A percentile compares a stretch with the other conserved stretches of the same genome.
Conservation (phyloP, 2,329 filamentous ascomycete genomes). For the Dactylonectria macrodidyma region DNA sequence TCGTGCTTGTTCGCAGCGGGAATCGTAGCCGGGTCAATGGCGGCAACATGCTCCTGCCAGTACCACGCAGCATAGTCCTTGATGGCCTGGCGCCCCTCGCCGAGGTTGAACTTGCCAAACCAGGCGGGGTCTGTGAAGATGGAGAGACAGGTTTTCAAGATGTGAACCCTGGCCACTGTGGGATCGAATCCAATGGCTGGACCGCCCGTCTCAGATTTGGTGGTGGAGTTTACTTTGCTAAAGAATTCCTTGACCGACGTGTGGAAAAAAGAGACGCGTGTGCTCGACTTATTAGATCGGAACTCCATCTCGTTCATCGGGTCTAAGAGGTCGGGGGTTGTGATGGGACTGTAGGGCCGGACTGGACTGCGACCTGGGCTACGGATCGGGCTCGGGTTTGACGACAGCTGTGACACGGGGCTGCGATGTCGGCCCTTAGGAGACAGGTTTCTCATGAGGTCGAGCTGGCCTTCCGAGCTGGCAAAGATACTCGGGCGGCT, state of each 20-base stretch:
- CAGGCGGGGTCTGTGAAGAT: slow-evolving; percentile 55
- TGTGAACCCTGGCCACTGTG: slow-evolving; percentile 52
- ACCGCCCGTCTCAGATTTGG: slow-evolving; percentile 25
- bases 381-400: slow-evolving; percentile 28
- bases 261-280: slow-evolving; percentile 58
- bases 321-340: slow-evolving; percentile 51
- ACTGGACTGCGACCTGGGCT: slow-evolving; percentile 32
- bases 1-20: slow-evolving; percentile 49
- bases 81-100: slow-evolving; percentile 48
- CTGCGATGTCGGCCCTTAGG: slow-evolving; percentile 29
- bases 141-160: slow-evolving; percentile 56
- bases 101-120: slow-evolving; percentile 49
- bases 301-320: slow-evolving; percentile 55
- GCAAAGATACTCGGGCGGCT: slow-evolving; percentile 29
- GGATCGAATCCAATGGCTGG: slow-evolving; percentile 55
- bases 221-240: slow-evolving; percentile 49
- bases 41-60: slow-evolving; percentile 60
- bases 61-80: slow-evolving; percentile 61
- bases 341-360: slow-evolving; percentile 46
- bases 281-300: slow-evolving; percentile 59
- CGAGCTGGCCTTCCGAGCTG: slow-evolving; percentile 26
- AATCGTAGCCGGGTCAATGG: slow-evolving; percentile 50
- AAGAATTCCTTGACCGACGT: slow-evolving; percentile 58
- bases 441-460: slow-evolving; percentile 42
- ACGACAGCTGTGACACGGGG: slow-evolving; percentile 10